Conservation (phyloP, 768 basidiomycete genomes). For the Glaciozyma martinii region DNA sequence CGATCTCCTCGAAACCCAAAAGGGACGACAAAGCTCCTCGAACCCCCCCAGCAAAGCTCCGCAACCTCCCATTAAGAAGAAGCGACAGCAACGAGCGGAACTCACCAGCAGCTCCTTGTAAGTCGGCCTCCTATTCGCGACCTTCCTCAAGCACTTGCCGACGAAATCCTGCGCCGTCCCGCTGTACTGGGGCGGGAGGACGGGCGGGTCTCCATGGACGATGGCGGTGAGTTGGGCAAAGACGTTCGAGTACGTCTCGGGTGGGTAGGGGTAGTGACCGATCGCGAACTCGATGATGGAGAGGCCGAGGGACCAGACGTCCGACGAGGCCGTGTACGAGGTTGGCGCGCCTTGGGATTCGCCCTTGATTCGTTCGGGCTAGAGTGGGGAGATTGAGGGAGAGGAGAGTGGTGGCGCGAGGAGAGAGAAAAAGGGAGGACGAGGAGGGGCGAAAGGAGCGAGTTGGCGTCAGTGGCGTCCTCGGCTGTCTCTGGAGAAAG, state of each 20-base stretch:
- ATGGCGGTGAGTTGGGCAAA: constrained; percentile 96
- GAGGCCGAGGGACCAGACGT: constrained; percentile 94
- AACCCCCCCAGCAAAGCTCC: too few relatives aligned
- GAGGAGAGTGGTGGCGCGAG: constrained; percentile 3
- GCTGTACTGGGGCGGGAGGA: constrained; percentile 63
- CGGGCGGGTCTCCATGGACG: constrained; percentile 86
- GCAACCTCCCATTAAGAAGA: constrained; percentile 1
- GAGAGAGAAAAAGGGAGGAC: not conserved
- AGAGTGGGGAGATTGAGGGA: not conserved
- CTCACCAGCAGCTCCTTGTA: constrained; percentile 71
- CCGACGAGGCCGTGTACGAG: constrained; percentile 91
- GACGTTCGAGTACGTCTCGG: constrained; percentile 92
- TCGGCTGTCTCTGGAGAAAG: not conserved
- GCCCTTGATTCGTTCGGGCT: constrained; percentile 95
- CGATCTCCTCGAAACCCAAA: too few relatives aligned
- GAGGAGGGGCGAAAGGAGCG: constrained; percentile 2
- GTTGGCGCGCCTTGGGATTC: constrained; percentile 76
- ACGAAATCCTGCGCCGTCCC: constrained; percentile 74
- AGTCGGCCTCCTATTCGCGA: constrained; percentile 65
- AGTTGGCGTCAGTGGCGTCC: not conserved
- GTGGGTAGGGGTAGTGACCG: constrained; percentile 86
- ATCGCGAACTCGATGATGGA: constrained; percentile 87
- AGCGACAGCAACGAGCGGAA: not conserved
- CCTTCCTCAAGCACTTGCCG: constrained; percentile 66
- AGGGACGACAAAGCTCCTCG: not conserved